Conservation (phyloP, 2,329 filamentous ascomycete genomes). For the Arthrobotrys sinensis region DNA sequence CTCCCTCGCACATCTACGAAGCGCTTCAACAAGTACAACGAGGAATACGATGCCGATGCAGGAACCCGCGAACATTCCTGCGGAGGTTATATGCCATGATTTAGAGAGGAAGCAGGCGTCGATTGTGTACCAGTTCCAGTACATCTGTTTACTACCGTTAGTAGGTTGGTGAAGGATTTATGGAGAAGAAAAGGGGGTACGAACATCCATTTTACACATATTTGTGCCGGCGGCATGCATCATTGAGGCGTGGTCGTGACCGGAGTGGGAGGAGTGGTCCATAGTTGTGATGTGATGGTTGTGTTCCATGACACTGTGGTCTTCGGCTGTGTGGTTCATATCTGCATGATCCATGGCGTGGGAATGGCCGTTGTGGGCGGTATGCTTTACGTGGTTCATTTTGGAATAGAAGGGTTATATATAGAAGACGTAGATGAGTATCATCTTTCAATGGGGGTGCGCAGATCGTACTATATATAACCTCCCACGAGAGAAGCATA, state of each 20-base stretch:
- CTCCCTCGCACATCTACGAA: constrained; percentile 80
- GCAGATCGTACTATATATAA: neutral
- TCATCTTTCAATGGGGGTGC: no score
- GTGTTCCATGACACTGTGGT: constrained; percentile 3
- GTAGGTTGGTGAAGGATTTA: neutral
- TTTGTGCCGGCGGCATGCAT: constrained; percentile 15
- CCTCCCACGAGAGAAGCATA: neutral
- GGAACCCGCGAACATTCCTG: constrained; percentile 81
- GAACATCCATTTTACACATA: constrained; percentile 66
- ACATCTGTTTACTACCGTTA: constrained; percentile 73
- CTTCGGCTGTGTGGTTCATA: constrained; percentile 13
- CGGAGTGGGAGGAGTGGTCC: constrained; percentile 15
- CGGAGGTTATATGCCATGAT: constrained; percentile 79
- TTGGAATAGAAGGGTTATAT: neutral
- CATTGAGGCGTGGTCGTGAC: constrained; percentile 58
- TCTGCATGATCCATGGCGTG: constrained; percentile 5
- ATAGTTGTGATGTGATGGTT: constrained; percentile 10
- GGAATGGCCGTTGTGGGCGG: constrained; percentile 32
- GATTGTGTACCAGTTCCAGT: constrained; percentile 84
- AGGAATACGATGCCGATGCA: constrained; percentile 85
- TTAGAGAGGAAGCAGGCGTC: constrained; percentile 80
- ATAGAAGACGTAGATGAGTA: no score
- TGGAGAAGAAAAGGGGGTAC: constrained; percentile 25
- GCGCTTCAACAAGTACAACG: constrained; percentile 79
- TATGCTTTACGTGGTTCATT: constrained; percentile 25